Conservation (phyloP, 495 filamentous ascomycete genomes). For the Hypomontagnella monticulosa region DNA sequence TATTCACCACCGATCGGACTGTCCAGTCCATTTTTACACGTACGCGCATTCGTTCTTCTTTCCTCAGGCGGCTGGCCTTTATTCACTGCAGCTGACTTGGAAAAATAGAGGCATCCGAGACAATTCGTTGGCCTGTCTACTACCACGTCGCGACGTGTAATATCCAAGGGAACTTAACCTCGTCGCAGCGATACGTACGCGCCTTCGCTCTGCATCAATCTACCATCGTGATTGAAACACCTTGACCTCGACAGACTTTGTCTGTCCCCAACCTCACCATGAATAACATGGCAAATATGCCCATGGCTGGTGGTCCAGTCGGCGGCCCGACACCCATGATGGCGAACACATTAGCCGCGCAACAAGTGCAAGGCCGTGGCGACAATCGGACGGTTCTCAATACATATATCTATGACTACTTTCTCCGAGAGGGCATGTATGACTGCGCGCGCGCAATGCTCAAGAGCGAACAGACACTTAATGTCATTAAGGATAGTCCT, state of each 20-base stretch:
- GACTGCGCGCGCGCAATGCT: slow-evolving; percentile 80
- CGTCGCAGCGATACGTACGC: slow-evolving; percentile 35
- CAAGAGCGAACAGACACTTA: slow-evolving; percentile 67
- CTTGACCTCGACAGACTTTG: slow-evolving; percentile 38
- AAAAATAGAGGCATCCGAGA: slow-evolving; percentile 19
- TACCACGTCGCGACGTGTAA: background rate
- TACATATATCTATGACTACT: slow-evolving; percentile 98
- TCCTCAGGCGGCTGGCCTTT: slow-evolving; percentile 12
- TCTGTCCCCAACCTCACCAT: slow-evolving; percentile 57
- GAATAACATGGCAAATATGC: slow-evolving; percentile 76
- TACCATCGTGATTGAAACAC: slow-evolving; percentile 37
- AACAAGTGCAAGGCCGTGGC: slow-evolving; percentile 51
- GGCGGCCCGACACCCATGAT: slow-evolving; percentile 75
- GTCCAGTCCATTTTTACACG: slow-evolving; percentile 23
- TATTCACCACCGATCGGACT: background rate
- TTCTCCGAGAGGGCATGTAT: slow-evolving; percentile 81
- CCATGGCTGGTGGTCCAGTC: slow-evolving; percentile 70
- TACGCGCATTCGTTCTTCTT: slow-evolving; percentile 22
- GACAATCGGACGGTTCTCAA: slow-evolving; percentile 69
- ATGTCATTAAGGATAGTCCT: slow-evolving; percentile 64
- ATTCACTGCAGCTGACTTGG: slow-evolving; percentile 34
- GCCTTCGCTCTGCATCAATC: slow-evolving; percentile 7
- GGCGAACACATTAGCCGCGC: slow-evolving; percentile 64
- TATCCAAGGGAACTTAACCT: slow-evolving; percentile 8
- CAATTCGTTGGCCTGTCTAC: background rate